Evolutionary conservation across 495 filamentous ascomycete species (phyloP), one percentile per base, ranked within the genome.

Genomic region (Cercophora samala): DNA sequence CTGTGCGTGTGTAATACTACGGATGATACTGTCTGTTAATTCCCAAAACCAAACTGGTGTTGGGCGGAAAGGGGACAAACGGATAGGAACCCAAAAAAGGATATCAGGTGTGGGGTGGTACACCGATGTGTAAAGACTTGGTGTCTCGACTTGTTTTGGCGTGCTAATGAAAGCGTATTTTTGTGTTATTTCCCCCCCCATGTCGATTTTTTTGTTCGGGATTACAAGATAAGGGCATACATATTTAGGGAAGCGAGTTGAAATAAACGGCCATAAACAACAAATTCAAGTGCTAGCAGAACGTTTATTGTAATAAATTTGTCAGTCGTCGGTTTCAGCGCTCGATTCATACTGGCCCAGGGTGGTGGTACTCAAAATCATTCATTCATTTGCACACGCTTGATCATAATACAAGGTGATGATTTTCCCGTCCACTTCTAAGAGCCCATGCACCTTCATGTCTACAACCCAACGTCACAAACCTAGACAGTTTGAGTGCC

Each of bases 401-500:
- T 29, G 26, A 4, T 29, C 4, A 29, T 6, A 29, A 8, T 29
- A 29, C 26, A 29, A 29, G 26, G 26, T 8, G 26, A 29, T 5
- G 26, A 29, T 8, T 29, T 29, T 4, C 4, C 26, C 26, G 11
- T 46, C 37, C 37, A 46, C 21, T 58, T 58, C 24, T 58, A 24
- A 24, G 37, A 13, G 13, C 15, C 15, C 37, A 46, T 46, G 15
- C 9, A 11, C 37, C 8, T 3, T 17, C 37, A 46, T 60, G n/a
- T 4, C 29, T 60, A 15, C 25, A 29, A 42, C 46, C 22, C 61
- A 56, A 56, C 6, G n/a, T n/a, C 21, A 19, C 42, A 61, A 19
- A n/a, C 60, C 69, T 78, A 83, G 8, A 84, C 82, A 51, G 74
- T 79, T 77, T 84, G 82, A 18, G 82, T 84, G 54, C 82, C 82